phyloP scores from a whole-genome alignment of 305 asterid species.

The Withania somnifera region DNA sequence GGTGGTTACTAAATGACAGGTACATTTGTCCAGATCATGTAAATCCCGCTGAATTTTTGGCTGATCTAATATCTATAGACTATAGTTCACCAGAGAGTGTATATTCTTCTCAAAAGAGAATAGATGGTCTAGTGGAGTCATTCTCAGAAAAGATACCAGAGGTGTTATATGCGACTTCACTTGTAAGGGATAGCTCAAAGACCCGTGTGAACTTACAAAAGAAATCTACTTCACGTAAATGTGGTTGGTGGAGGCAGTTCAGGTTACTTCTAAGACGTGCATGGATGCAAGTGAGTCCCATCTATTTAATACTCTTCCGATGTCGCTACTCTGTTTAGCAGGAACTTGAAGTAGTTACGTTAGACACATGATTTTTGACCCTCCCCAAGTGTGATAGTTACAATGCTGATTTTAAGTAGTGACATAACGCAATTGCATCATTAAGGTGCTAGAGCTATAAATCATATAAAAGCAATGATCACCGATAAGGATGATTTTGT shows the following conservation, averaged over 20 bases:
- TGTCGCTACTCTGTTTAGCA: neutral
- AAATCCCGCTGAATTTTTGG: constrained; percentile 97
- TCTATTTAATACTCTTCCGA: neutral
- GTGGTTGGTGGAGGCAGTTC: constrained; percentile 90
- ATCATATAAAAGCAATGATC: neutral
- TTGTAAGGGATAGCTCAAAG: constrained; percentile 27
- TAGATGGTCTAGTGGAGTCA: constrained; percentile 73
- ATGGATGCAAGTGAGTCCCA: constrained; percentile 81
- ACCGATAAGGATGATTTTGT: neutral
- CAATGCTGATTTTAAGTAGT: neutral
- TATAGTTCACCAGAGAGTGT: constrained; percentile 80
- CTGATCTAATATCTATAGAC: constrained; percentile 97
- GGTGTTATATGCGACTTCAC: constrained; percentile 54
- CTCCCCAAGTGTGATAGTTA: too few relatives aligned
- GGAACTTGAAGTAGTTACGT: neutral
- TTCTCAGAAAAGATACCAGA: constrained; percentile 58
- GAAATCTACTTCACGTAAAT: constrained; percentile 44
- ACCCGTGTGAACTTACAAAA: constrained; percentile 21
- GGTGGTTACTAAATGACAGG: constrained; percentile 41
- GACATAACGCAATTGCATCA: neutral
- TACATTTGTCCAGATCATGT: constrained; percentile 80
- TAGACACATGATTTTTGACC: too few relatives aligned
- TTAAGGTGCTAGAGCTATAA: neutral
- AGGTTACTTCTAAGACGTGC: constrained; percentile 82
- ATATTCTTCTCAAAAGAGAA: constrained; percentile 65